Evolutionary conservation across 768 basidiomycete species (phyloP), one percentile per base, ranked within the genome.

Genomic region (Postia placenta): DNA sequence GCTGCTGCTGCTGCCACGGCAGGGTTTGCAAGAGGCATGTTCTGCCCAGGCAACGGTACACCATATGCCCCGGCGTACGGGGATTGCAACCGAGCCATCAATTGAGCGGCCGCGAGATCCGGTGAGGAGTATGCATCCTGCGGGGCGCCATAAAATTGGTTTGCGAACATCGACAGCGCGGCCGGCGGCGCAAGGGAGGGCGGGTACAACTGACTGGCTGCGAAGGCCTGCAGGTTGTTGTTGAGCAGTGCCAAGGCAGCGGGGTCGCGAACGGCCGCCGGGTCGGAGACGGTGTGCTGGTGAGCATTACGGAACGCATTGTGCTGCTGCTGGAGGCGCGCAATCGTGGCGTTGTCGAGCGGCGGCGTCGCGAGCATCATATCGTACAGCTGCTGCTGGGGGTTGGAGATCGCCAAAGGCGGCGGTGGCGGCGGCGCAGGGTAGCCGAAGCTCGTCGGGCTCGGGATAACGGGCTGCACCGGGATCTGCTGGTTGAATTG

Each of bases 281-380:
- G 88, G 60, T 91, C 88, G 1, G 87, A 89, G 3, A 86, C 78
- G 28, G 87, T 90, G 65, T 91, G 87, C 54, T 90, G 88, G 64
- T 91, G 87, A 22, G 76, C 79, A 23, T 71, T 74, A 30, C 85
- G 83, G 70, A 85, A 89, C 39, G 75, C 75, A 56, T 80, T 81
- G 60, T 83, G 83, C 60, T 87, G 87, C 57, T 88, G 86, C 64
- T 90, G 87, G 43, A 87, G 80, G 55, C 86, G 86, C 44, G 79
- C 74, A 49, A 87, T 81, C 26, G 85, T 78, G 28, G 83, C 76
- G 60, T 75, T 80, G 52, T 71, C 73, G 53, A 84, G 62, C 48
- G 76, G 71, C 27, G 73, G 66, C 23, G 69, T 75, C 36, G 79
- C 77, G 42, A 80, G 67, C 77, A 89, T 85, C 83, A 87, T 85